phyloP scores from a whole-genome alignment of 2,329 filamentous ascomycete species.

The Diaporthe humulicola region DNA sequence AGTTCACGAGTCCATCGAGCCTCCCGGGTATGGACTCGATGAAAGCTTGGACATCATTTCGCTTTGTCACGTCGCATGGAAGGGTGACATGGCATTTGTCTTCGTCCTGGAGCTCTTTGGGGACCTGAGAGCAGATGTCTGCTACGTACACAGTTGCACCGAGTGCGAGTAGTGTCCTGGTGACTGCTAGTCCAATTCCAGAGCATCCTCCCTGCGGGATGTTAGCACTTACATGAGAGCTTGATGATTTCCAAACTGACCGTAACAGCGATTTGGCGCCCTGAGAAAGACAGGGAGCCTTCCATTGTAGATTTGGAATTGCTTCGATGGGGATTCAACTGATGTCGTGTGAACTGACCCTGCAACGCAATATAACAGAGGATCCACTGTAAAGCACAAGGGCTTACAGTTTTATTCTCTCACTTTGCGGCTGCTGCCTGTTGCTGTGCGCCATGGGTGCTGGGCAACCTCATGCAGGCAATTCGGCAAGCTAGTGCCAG shows the following conservation, averaged over 20 bases:
- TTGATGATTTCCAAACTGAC: neutral
- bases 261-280: neutral
- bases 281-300: neutral
- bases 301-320: neutral
- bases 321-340: neutral
- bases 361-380: neutral
- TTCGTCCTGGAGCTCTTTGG: neutral
- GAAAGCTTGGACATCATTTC: neutral
- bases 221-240: neutral
- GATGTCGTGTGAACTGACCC: neutral
- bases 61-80: neutral
- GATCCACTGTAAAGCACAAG: neutral
- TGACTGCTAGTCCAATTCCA: conserved; percentile 6
- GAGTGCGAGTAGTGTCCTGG: neutral
- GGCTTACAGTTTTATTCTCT: neutral
- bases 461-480: neutral
- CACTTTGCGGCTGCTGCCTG: neutral
- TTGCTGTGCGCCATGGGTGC: neutral
- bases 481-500: too few species aligned
- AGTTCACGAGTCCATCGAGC: conserved; percentile 5
- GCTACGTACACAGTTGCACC: neutral
- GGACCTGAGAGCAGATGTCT: neutral
- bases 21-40: neutral
- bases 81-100: neutral
- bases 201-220: neutral